Base-by-base conservation (phyloP, 352 stramenopile species). In the Detonula confervacea region DNA sequence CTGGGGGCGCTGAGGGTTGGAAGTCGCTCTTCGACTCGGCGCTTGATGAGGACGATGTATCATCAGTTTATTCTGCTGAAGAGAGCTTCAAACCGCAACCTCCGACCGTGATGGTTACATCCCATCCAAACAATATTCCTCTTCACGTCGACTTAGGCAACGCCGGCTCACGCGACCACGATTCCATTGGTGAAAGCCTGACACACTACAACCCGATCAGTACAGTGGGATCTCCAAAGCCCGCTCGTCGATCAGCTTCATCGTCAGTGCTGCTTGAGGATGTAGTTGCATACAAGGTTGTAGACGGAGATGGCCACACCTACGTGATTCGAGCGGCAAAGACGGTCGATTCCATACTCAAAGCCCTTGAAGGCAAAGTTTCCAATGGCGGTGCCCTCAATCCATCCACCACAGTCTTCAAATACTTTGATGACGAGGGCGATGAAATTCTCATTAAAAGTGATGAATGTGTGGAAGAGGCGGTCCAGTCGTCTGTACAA, bases 381-480 rank as follows among this genome's bases (percentile, higher is more conserved):
- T 29, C 72, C 11, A 71, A 79, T n/a, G n/a, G n/a, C n/a, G n/a
- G n/a, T n/a, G n/a, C n/a, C 4, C 25, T 74, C n/a, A 69, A 81
- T 52, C 49, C 66, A 29, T 76, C 59, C 49, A 59, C 44, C 16
- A 76, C 89, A 54, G 33, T 73, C n/a, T 81, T 95, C 22, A 88
- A 92, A 70, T 95, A 92, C 74, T 76, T 87, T 42, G 90, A 95
- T 55, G 88, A 95, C 24, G 90, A 95, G 73, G 88, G 89, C 9
- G 90, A 95, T 77, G 75, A 81, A 62, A 89, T 95, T 57, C 42
- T 91, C 16, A 84, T 95, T 37, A 93, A 80, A 25, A 89, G 73
- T 56, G 84, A 95, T 66, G 87, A 91, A 55, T 86, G 89, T 82
- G 61, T 95, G 12, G 66, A 72, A 29, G 90, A 95, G 78, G 87